Conservation (phyloP, 164 flowering plant species). For the Stephania japonica region DNA sequence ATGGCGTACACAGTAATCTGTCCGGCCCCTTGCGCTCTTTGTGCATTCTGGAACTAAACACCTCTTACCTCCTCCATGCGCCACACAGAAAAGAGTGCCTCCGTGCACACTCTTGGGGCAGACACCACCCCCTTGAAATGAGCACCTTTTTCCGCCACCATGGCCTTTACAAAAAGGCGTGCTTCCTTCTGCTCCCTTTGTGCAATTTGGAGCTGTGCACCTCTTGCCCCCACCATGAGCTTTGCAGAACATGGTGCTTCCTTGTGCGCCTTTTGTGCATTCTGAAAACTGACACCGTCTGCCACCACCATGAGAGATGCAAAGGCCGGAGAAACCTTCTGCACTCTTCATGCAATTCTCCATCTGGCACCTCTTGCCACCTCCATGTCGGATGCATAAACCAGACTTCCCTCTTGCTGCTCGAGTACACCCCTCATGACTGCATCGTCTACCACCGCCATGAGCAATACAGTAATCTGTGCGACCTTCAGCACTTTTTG, state of each 20-base stretch:
- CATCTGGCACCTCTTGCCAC: conserved; percentile 84
- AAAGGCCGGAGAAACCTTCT: conserved; percentile 92
- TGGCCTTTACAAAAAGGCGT: conserved; percentile 90
- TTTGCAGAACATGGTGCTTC: conserved; percentile 91
- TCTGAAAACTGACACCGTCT: conserved; percentile 62
- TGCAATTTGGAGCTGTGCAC: conserved; percentile 64
- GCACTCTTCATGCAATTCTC: conserved; percentile 89
- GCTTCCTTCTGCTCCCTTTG: conserved; percentile 95
- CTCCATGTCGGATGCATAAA: conserved; percentile 88
- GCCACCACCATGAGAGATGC: conserved; percentile 97
- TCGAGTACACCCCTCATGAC: conserved; percentile 65
- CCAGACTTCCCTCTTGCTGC: conserved; percentile 94
- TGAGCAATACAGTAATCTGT: conserved; percentile 92
- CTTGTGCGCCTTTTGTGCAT: conserved; percentile 90
- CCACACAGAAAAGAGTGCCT: conserved; percentile 78
- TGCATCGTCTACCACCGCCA: conserved; percentile 93
- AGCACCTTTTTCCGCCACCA: conserved; percentile 94
- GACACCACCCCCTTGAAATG: conserved; percentile 63
- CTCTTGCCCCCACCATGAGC: conserved; percentile 94
- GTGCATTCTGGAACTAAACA: conserved; percentile 82
- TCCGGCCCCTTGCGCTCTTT: conserved; percentile 87
- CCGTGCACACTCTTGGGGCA: conserved; percentile 92
- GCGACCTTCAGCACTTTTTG: conserved; percentile 96
- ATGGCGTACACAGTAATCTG: conserved; percentile 82
- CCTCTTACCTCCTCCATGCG: conserved; percentile 96